Conservation (phyloP, 192 early-diverging fungal genomes). For the Oehlia diaphana region DNA sequence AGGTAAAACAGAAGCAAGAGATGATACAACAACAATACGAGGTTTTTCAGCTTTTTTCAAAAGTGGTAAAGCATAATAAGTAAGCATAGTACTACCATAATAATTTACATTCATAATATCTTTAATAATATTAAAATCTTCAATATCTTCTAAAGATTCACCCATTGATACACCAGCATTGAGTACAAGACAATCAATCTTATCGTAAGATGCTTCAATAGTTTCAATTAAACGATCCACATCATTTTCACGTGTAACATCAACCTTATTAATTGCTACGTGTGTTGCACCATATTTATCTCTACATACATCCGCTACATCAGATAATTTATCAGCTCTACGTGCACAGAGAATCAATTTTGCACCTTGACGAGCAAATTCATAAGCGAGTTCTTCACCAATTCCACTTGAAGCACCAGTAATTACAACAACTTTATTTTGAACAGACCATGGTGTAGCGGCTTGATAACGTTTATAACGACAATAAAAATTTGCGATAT, state of each 20-base stretch:
- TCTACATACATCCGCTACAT: conserved; percentile 1
- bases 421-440: conserved; percentile 9
- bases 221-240: background rate
- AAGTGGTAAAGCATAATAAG: conserved; percentile 15
- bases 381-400: conserved; percentile 66
- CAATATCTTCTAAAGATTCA: background rate
- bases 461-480: background rate
- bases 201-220: background rate
- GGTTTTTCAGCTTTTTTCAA: conserved; percentile 5
- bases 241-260: conserved; percentile 8
- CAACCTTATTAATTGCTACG: background rate
- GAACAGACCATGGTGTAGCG: background rate
- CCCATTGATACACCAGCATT: conserved; percentile 28
- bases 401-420: conserved; percentile 75
- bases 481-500: background rate
- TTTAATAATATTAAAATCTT: conserved; percentile 1
- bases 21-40: background rate
- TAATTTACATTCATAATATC: conserved; percentile 18
- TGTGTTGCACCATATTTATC: background rate
- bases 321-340: background rate
- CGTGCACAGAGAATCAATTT: conserved; percentile 47
- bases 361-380: conserved; percentile 64
- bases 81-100: background rate
- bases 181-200: conserved; percentile 21
- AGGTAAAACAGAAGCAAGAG: background rate